phyloP scores from a whole-genome alignment of 805 yeast genomes.

The Myxozyma neotropica region DNA sequence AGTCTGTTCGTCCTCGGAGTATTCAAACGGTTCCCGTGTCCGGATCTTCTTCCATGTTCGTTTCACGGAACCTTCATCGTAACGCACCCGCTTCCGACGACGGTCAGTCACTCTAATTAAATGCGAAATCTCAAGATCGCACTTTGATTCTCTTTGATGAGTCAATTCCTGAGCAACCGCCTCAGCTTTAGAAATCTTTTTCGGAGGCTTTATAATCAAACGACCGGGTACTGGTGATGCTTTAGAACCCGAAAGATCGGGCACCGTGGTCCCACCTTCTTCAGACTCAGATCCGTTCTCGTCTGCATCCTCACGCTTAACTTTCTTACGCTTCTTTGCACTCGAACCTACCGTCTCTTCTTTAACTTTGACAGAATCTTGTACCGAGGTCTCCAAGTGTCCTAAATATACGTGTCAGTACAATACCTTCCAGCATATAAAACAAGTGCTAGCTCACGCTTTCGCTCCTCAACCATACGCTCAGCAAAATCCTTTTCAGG shows the following conservation, averaged over 20 bases:
- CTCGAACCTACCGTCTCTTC: conserved; percentile 3
- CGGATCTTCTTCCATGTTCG: conserved; percentile 40
- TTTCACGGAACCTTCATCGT: conserved; percentile 36
- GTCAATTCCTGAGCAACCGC: conserved; percentile 26
- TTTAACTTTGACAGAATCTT: neutral
- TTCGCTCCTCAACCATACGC: conserved; percentile 40
- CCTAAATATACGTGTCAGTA: conserved; percentile 3
- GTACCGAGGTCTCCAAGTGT: conserved; percentile 11
- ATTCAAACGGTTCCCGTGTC: conserved; percentile 42
- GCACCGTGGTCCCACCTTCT: conserved; percentile 8
- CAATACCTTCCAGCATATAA: neutral
- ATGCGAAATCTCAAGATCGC: conserved; percentile 36
- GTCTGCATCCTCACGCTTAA: conserved; percentile 8
- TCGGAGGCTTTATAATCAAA: conserved; percentile 12
- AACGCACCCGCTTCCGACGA: conserved; percentile 33
- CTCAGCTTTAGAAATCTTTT: conserved; percentile 14
- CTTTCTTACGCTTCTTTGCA: conserved; percentile 8
- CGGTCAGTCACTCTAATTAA: conserved; percentile 34
- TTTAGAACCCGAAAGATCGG: neutral
- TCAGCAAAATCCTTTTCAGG: conserved; percentile 51
- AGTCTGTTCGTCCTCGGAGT: conserved; percentile 42
- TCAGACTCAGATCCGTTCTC: conserved; percentile 12
- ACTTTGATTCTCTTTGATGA: conserved; percentile 18
- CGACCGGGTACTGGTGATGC: conserved; percentile 4
- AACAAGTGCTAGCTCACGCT: conserved; percentile 2